Base-by-base conservation (phyloP, 257 asterid genomes). In the Mentha longifolia region DNA sequence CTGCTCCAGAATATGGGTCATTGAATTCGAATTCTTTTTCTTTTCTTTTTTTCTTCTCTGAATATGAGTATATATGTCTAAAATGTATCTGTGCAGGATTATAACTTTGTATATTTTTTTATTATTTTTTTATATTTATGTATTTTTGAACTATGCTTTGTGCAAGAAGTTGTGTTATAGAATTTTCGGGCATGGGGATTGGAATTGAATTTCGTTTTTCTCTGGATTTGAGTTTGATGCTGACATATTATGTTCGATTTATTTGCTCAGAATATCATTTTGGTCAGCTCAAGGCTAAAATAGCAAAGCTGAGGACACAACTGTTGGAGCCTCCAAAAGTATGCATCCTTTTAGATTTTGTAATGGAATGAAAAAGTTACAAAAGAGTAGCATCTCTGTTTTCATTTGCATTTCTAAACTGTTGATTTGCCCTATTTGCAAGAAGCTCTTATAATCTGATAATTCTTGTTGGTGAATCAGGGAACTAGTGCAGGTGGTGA, bases 221-320 rank as follows among this genome's bases (percentile, higher is more conserved):
- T 42, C 7, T 37, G 59, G 47, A 68, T 41, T 30, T 41, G 52
- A 45, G 17, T 51, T 73, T 42, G 76, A 51, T 49, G 37, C 51
- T 74, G 71, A 77, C 17, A 25, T 52, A 28, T 60, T 0, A 61
- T 25, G 14, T 58, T 33, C 59, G 65, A 67, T 62, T 61, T 67
- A 42, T 35, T 72, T 70, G 9, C 71, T 58, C 90, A 94, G 99
- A 94, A 64, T 94, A 94, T 85, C 99, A 94, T 82, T 82, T 94
- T 96, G 99, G 99, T 66, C 98, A 94, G 85, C 97, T 94, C 78
- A 94, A 94, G 89, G 99, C 99, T 70, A 95, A 95, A 89, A 85
- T 95, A 80, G 99, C 99, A 16, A 95, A 95, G 88, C 86, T 94
- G 81, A 89, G 99, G 92, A 94, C 99, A 42, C 99, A 91, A 65